Conservation (phyloP, 306 rosid genomes). For the Prinsepia uniflora region DNA sequence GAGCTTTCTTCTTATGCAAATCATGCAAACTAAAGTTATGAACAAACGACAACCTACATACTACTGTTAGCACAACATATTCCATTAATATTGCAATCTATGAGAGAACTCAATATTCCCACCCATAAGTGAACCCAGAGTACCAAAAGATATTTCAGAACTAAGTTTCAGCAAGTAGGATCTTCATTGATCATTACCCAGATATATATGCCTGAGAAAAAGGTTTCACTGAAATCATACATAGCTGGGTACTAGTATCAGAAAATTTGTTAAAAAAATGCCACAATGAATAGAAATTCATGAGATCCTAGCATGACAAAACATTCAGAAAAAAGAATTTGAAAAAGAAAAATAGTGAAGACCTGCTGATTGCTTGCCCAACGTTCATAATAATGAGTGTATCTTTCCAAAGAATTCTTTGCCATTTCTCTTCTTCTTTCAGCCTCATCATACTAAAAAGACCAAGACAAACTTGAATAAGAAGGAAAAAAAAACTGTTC, state of each 20-base stretch:
- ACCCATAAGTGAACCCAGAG: too few relatives aligned
- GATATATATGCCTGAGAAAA: neutral
- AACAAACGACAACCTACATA: neutral
- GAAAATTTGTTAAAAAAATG: neutral
- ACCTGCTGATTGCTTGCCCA: slow-evolving; percentile 95
- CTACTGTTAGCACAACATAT: neutral
- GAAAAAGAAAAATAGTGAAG: slow-evolving; percentile 21
- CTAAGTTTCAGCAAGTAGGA: neutral
- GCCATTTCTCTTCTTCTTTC: slow-evolving; percentile 93
- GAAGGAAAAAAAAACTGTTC: neutral
- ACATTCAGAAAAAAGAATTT: neutral
- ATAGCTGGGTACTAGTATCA: neutral
- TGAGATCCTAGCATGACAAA: neutral
- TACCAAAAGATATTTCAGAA: neutral
- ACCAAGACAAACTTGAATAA: neutral
- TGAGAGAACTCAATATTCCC: too few relatives aligned
- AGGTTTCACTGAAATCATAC: neutral
- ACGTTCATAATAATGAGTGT: slow-evolving; percentile 93
- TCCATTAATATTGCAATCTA: neutral
- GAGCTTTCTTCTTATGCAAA: neutral
- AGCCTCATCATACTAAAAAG: slow-evolving; percentile 44
- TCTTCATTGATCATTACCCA: neutral
- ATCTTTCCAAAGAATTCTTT: slow-evolving; percentile 83
- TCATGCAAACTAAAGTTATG: neutral
- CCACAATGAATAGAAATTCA: neutral